phyloP scores from a whole-genome alignment of 495 filamentous ascomycete genomes.

The Aspergillus panamensis region DNA sequence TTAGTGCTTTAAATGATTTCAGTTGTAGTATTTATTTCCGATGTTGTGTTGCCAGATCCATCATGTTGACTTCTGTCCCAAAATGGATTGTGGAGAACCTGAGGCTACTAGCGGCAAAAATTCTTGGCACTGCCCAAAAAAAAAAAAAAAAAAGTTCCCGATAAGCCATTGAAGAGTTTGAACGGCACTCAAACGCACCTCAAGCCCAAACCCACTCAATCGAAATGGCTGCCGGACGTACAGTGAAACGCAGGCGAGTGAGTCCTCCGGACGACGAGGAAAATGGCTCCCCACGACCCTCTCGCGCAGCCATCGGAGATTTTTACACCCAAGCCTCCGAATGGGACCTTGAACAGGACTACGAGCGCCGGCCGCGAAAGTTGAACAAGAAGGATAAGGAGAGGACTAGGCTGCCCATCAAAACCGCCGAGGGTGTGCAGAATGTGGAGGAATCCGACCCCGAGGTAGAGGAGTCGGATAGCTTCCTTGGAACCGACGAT shows the following conservation, averaged over 20 bases:
- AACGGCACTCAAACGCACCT: constrained; percentile 24
- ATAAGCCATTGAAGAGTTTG: constrained; percentile 6
- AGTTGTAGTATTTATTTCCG: no score
- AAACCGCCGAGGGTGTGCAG: constrained; percentile 72
- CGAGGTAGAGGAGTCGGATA: constrained; percentile 49
- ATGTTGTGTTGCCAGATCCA: no score
- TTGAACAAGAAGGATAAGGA: constrained; percentile 66
- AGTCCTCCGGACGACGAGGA: constrained; percentile 48
- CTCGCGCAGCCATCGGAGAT: constrained; percentile 26
- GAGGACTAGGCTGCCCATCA: constrained; percentile 74
- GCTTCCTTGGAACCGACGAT: constrained; percentile 48
- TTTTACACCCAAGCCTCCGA: constrained; percentile 44
- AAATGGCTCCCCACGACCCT: constrained; percentile 32
- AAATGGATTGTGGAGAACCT: background rate
- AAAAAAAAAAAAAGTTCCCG: constrained; percentile 25
- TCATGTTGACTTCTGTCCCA: no score
- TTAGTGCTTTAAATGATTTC: no score
- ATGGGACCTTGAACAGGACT: constrained; percentile 91
- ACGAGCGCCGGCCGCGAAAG: constrained; percentile 77
- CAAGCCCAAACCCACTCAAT: constrained; percentile 7
- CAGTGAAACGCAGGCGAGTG: constrained; percentile 52
- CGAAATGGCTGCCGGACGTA: constrained; percentile 47
- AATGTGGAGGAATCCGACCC: constrained; percentile 45
- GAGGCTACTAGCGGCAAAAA: constrained; percentile 13
- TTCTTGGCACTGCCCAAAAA: constrained; percentile 25